These are phyloP conservation scores for Trichoderma hamatum DNA, from an alignment of 2,329 filamentous ascomycete species.

Conservation along the genomic window DNA sequence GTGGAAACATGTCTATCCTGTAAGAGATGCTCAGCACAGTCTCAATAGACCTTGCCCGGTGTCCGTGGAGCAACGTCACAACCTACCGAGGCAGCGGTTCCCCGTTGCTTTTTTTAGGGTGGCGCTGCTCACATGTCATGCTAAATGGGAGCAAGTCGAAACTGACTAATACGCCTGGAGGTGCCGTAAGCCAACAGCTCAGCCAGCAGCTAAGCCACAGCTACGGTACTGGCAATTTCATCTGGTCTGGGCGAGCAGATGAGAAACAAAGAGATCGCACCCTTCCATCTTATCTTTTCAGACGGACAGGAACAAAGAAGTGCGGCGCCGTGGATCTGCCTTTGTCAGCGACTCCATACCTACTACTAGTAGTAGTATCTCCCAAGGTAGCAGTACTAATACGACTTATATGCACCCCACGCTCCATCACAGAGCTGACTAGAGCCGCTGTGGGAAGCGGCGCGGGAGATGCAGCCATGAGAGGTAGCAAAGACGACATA, in stretches of 20 bases:
- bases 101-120: slow-evolving; percentile 14
- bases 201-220: neutral
- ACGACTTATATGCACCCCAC: slow-evolving; percentile 18
- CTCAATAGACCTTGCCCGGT: neutral
- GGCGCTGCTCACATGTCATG: neutral
- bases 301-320: neutral
- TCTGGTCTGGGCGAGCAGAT: neutral
- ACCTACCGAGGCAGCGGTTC: slow-evolving; percentile 19
- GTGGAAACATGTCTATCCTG: neutral
- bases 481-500: neutral
- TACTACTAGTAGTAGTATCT: too few species aligned
- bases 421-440: slow-evolving; percentile 14
- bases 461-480: slow-evolving; percentile 7
- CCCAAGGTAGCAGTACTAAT: neutral
- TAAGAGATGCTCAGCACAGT: neutral
- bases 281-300: neutral
- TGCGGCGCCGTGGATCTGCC: neutral
- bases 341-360: slow-evolving; percentile 5
- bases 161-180: neutral
- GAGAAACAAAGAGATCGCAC: neutral
- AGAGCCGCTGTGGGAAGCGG: slow-evolving; percentile 14
- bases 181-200: neutral
- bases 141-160: neutral
- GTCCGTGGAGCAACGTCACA: slow-evolving; percentile 7
- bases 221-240: neutral